Base-by-base conservation (phyloP, 2,329 filamentous ascomycete genomes). In the Calonectria honghensis region DNA sequence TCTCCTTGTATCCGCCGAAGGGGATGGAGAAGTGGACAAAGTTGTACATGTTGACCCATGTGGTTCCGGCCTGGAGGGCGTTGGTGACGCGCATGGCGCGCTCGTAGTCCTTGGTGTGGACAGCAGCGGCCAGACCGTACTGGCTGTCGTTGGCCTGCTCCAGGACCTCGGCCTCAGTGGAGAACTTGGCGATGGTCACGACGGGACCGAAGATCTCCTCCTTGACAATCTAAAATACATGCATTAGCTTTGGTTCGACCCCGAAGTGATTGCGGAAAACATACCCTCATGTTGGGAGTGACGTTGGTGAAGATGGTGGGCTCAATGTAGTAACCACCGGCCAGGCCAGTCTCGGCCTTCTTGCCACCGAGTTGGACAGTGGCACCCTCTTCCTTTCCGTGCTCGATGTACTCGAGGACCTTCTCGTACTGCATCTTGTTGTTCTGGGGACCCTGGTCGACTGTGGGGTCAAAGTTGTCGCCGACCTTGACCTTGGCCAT, bases 361-460 rank as follows among this genome's bases (percentile, higher is more conserved):
- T 65, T 65, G 45, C 61, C 61, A 20, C 61, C 61, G 10, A 65
- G 61, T 20, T 65, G 61, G 31, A 65, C 61, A 24, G 67, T 61
- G 20, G 67, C 67, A 29, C 67, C 67, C 29, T 69, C 93, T 5
- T 88, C 88, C 80, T 94, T 94, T 20, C 93, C 94, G 9, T 88
- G 82, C 72, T 95, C 90, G 59, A 96, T 91, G 82, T 93, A 96
- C 0, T 88, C 88, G 27, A 96, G 86, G 1, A 96, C 89, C 45
- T 91, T 88, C 63, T 95, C 93, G 79, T 93, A 94, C 81, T 95
- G 94, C 11, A 87, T 84, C 81, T 93, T 93, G 7, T 93, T 93
- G 57, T 95, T 90, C 81, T 95, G 94, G 0, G 94, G 94, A 0
- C 94, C 94, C 81, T 95, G 94, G 86, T 93, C 94, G 1, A 93